These are phyloP conservation scores for Panellus pusillus DNA, from an alignment of 768 basidiomycete genomes.

Conservation along the genomic window DNA sequence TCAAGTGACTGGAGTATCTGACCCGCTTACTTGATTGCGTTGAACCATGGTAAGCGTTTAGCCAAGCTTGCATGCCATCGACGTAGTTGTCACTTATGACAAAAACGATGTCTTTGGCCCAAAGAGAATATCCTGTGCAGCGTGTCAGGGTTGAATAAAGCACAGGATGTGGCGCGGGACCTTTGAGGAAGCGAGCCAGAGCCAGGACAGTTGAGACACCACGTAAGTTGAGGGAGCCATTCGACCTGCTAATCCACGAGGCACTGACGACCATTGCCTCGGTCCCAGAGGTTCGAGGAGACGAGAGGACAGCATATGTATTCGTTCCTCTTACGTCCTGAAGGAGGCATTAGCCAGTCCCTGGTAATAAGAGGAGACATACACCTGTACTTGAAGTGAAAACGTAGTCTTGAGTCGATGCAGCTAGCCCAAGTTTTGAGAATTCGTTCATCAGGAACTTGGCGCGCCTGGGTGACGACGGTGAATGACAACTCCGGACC, in stretches of 20 bases:
- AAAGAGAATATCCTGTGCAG: constrained; percentile 73
- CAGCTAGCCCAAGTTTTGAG: constrained; percentile 66
- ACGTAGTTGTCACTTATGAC: constrained; percentile 86
- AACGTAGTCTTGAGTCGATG: constrained; percentile 68
- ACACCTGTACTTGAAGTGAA: constrained; percentile 58
- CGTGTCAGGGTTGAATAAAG: constrained; percentile 1
- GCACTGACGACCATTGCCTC: constrained; percentile 93
- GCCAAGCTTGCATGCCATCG: constrained; percentile 93
- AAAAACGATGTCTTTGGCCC: constrained; percentile 94
- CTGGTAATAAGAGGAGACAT: constrained; percentile 22
- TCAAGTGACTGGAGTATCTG: background rate
- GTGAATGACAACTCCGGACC: constrained; percentile 1
- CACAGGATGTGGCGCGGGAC: constrained; percentile 41
- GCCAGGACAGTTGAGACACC: constrained; percentile 85
- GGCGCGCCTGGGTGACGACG: constrained; percentile 54
- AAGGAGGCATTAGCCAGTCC: constrained; percentile 4
- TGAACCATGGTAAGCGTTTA: constrained; percentile 77
- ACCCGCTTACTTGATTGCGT: constrained; percentile 56
- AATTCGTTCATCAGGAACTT: constrained; percentile 64
- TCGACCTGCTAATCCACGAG: constrained; percentile 75
- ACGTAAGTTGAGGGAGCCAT: constrained; percentile 71
- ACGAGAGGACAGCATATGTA: constrained; percentile 76
- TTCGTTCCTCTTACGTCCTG: constrained; percentile 70
- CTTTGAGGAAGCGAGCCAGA: constrained; percentile 80
- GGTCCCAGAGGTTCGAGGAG: constrained; percentile 88